phyloP scores from a whole-genome alignment of 2,329 filamentous ascomycete species.

The Penicillium frequentans region DNA sequence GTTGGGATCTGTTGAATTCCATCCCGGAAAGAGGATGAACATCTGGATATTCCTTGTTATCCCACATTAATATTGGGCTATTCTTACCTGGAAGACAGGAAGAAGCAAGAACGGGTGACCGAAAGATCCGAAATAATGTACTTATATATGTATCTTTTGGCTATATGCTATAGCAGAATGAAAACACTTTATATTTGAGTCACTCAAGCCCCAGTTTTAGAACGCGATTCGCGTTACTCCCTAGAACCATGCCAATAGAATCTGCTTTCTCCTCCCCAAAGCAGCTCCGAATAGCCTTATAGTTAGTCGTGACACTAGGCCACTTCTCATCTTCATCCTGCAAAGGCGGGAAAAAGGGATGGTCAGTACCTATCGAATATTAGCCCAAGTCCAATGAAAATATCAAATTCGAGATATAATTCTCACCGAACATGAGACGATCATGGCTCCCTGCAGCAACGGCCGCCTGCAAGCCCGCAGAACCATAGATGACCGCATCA shows the following conservation, averaged over 20 bases:
- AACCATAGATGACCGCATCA: constrained; percentile 64
- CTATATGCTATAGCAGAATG: background rate
- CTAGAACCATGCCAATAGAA: constrained; percentile 37
- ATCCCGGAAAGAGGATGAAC: background rate
- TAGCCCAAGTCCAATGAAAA: background rate
- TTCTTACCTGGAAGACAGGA: background rate
- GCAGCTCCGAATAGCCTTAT: constrained; percentile 43
- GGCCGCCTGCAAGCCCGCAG: constrained; percentile 67
- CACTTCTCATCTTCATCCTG: constrained; percentile 38
- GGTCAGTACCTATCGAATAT: constrained; percentile 38
- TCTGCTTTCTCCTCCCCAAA: constrained; percentile 33
- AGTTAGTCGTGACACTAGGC: constrained; percentile 50
- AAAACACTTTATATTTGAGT: background rate
- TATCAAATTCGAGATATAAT: background rate
- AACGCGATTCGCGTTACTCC: constrained; percentile 46
- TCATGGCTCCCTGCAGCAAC: constrained; percentile 63
- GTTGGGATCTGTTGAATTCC: constrained; percentile 51
- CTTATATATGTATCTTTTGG: background rate
- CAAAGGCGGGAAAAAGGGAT: constrained; percentile 47
- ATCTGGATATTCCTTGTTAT: background rate
- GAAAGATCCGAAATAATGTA: background rate
- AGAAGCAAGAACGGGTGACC: background rate
- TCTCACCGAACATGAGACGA: constrained; percentile 43
- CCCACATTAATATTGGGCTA: background rate
- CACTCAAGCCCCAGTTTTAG: constrained; percentile 33